Evolutionary conservation across 2,329 filamentous ascomycete genomes (phyloP).

Genomic region (Lasiodiplodia gonubiensis): DNA sequence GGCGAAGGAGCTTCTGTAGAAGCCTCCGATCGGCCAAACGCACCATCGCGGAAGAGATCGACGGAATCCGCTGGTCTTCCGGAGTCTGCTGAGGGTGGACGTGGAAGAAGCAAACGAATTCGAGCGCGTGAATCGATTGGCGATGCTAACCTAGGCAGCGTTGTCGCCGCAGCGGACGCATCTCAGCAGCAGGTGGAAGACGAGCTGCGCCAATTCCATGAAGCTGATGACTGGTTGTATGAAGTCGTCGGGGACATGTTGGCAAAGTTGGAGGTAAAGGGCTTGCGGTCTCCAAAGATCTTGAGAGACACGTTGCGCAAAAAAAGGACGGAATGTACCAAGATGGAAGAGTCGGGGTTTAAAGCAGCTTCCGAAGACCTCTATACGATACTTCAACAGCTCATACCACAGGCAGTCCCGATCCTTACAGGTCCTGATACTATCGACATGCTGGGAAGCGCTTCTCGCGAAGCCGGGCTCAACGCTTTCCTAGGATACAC

Average conservation of each 20-base stretch:
- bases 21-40: conserved; percentile 42
- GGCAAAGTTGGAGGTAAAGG: conserved; percentile 56
- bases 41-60: conserved; percentile 63
- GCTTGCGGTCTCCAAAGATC: conserved; percentile 50
- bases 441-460: conserved; percentile 54
- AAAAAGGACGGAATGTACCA: conserved; percentile 25
- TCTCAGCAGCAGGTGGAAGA: conserved; percentile 59
- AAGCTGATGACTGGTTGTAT: conserved; percentile 65
- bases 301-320: conserved; percentile 40
- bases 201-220: conserved; percentile 58
- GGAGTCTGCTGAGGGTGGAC: conserved; percentile 61
- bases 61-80: conserved; percentile 64
- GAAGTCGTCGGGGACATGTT: conserved; percentile 60
- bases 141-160: conserved; percentile 52
- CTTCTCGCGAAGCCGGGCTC: conserved; percentile 57
- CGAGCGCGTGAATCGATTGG: conserved; percentile 64
- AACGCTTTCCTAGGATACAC: conserved; percentile 64
- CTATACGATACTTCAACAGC: conserved; percentile 44
- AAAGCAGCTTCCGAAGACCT: conserved; percentile 51
- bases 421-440: conserved; percentile 57
- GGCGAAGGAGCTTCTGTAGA: conserved; percentile 20
- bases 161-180: conserved; percentile 58
- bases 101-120: conserved; percentile 65
- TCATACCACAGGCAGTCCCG: conserved; percentile 50
- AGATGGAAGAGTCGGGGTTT: conserved; percentile 9